Evolutionary conservation across 352 stramenopile genomes (phyloP).

Genomic region (Pelagophyceae sp.): DNA sequence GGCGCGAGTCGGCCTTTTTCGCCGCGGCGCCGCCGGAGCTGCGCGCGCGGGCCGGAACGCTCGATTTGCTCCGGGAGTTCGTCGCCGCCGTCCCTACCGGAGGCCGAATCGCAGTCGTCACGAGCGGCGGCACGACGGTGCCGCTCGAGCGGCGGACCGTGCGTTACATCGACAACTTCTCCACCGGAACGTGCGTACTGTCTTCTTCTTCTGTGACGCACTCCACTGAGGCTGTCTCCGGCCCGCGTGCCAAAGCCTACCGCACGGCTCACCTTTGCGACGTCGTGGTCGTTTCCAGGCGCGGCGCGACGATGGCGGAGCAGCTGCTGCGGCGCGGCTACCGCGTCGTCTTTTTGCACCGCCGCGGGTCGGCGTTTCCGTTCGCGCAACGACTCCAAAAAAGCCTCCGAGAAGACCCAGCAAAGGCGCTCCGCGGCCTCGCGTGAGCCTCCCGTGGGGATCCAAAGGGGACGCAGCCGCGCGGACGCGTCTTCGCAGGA

Average conservation of each 20-base stretch:
- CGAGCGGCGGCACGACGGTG: conserved; percentile 85
- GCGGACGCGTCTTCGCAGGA: too few species aligned
- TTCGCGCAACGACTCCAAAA: conserved; percentile 38
- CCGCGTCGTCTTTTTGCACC: conserved; percentile 71
- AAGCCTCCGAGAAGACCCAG: neutral
- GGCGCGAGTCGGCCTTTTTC: conserved; percentile 9
- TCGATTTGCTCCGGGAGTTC: conserved; percentile 8
- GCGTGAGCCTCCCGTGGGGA: too few species aligned
- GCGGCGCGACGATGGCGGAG: conserved; percentile 50
- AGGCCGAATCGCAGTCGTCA: conserved; percentile 74
- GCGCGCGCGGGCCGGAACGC: neutral
- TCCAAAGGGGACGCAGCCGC: too few species aligned
- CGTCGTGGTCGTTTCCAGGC: too few species aligned
- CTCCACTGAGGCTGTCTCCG: too few species aligned
- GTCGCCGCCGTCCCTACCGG: neutral
- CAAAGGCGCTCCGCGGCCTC: neutral
- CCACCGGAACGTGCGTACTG: too few species aligned
- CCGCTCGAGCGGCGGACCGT: conserved; percentile 87
- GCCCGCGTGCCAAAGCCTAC: too few species aligned
- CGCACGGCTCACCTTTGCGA: too few species aligned
- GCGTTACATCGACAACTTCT: conserved; percentile 95
- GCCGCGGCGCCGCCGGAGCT: neutral
- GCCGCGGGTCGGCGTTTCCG: conserved; percentile 58
- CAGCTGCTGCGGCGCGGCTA: conserved; percentile 67
- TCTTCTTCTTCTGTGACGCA: too few species aligned